Evolutionary conservation across 306 rosid genomes (phyloP).

Genomic region (Rubus idaeus): DNA sequence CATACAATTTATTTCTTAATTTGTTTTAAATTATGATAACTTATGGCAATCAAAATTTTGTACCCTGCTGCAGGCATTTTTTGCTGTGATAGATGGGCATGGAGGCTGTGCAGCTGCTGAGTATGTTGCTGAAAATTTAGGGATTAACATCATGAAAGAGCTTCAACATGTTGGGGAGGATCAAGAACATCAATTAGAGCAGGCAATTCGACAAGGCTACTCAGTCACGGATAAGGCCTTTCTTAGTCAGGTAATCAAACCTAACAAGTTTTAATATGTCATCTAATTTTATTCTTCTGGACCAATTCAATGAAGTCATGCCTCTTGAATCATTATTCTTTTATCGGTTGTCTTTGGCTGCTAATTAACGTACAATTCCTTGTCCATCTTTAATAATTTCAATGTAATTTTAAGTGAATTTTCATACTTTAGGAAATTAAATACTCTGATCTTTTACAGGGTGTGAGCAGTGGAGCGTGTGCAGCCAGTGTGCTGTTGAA

Average conservation of each 20-base stretch:
- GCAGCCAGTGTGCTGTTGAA: constrained; percentile 40
- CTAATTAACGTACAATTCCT: too few species aligned
- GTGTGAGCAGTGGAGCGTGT: constrained; percentile 46
- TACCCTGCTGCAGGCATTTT: constrained; percentile 31
- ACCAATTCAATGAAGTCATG: not conserved
- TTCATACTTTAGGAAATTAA: not conserved
- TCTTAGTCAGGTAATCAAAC: constrained; percentile 36
- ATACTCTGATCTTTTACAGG: constrained; percentile 17
- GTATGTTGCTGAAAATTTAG: constrained; percentile 38
- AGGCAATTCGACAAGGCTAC: constrained; percentile 38
- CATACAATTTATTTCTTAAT: not conserved
- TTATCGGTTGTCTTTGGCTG: too few species aligned
- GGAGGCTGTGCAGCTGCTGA: constrained; percentile 46
- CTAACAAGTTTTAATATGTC: too few species aligned
- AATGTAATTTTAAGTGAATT: too few species aligned
- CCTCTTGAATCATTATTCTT: not conserved
- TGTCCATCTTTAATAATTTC: too few species aligned
- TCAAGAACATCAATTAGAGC: constrained; percentile 22
- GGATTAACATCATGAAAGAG: constrained; percentile 37
- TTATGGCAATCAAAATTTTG: too few species aligned
- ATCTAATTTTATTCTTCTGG: not conserved
- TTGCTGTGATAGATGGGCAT: constrained; percentile 46
- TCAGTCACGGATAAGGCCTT: constrained; percentile 36
- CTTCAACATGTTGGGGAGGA: constrained; percentile 10
- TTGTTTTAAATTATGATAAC: not conserved